A percentile compares a stretch with the other conserved stretches of the same genome.
Evolutionary conservation across 2,329 filamentous ascomycete genomes (phyloP).

Genomic region (Nakataea oryzae): DNA sequence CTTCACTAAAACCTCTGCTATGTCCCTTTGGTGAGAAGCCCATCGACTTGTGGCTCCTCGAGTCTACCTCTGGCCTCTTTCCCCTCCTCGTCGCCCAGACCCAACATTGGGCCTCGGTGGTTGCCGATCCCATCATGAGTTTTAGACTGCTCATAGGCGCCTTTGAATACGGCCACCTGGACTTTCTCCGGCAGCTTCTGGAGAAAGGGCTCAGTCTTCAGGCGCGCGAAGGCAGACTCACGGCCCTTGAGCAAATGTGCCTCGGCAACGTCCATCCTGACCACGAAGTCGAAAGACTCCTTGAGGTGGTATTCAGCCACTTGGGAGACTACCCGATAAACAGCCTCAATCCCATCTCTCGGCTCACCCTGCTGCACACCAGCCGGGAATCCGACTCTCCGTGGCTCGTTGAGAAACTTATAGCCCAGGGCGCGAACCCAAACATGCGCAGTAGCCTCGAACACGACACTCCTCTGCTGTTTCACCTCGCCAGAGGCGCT

Average conservation of each 20-base stretch:
- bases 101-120: neutral
- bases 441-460: neutral
- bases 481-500: neutral
- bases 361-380: neutral
- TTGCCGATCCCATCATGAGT: neutral
- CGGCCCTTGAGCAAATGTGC: neutral
- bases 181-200: neutral
- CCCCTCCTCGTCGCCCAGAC: neutral
- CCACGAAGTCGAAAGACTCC: neutral
- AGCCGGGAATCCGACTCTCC: neutral
- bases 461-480: neutral
- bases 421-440: neutral
- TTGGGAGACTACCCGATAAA: neutral
- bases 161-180: neutral
- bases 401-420: neutral
- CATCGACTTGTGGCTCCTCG: rapidly evolving
- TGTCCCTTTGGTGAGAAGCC: neutral
- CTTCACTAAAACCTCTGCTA: neutral
- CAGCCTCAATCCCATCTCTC: neutral
- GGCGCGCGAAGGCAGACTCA: neutral
- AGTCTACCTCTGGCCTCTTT: neutral
- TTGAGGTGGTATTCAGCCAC: neutral
- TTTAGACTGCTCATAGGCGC: neutral
- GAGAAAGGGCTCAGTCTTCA: neutral
- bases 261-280: neutral